A percentile compares a stretch with the other conserved stretches of the same genome.
phyloP scores from a whole-genome alignment of 2,329 filamentous ascomycete genomes.

The Rhytidhysteron rufulum region DNA sequence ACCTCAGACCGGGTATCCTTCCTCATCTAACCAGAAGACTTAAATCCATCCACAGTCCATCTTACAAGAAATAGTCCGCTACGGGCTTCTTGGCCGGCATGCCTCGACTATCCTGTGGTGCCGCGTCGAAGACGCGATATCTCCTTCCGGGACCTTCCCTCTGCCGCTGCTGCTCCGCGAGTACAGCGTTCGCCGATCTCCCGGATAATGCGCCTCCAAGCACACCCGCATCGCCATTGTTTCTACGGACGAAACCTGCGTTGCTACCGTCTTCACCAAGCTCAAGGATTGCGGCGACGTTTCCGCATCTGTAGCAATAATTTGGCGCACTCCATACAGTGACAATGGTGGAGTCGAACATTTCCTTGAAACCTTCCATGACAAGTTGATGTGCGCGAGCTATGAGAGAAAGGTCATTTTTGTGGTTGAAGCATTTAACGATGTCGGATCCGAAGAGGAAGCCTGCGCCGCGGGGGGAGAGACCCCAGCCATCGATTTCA shows the following conservation, averaged over 20 bases:
- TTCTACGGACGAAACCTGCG: conserved; percentile 45
- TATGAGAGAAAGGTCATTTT: conserved; percentile 87
- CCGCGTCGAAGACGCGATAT: conserved; percentile 94
- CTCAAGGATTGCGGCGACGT: conserved; percentile 85
- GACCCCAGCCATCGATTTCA: conserved; percentile 94
- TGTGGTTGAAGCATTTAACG: conserved; percentile 92
- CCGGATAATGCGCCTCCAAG: too few relatives aligned
- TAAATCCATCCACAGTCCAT: not conserved
- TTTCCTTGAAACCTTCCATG: conserved; percentile 99
- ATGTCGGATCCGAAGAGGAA: conserved; percentile 96
- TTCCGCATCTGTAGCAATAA: conserved; percentile 54
- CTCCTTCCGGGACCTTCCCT: conserved; percentile 73
- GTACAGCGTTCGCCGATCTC: conserved; percentile 33
- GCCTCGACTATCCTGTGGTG: conserved; percentile 89
- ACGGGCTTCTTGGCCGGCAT: conserved; percentile 99
- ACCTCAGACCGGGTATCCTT: too few relatives aligned
- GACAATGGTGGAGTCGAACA: conserved; percentile 94
- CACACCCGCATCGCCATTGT: conserved; percentile 65
- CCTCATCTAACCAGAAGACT: too few relatives aligned
- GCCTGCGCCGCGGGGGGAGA: conserved; percentile 88
- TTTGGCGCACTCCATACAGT: conserved; percentile 92
- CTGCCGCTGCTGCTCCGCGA: conserved; percentile 39
- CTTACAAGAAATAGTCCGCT: conserved; percentile 84
- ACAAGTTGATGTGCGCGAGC: conserved; percentile 94
- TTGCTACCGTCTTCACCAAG: conserved; percentile 73